Percentiles rank a stretch among this genome's conserved stretches.
These are phyloP conservation scores for Artemisia annua DNA, from an alignment of 129 eudicot species.

Conservation along the genomic window DNA sequence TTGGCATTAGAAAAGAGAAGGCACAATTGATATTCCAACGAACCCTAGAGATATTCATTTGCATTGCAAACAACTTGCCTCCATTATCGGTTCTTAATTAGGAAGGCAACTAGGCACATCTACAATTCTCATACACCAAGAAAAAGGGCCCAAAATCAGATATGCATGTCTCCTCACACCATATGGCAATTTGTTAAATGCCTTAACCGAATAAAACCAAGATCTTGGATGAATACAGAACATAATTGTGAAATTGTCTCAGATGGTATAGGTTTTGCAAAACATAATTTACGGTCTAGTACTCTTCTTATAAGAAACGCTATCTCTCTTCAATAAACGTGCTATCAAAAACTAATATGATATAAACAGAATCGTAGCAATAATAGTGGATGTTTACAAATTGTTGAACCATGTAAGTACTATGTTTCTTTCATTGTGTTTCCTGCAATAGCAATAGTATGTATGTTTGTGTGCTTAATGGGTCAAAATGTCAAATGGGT, in stretches of 20 bases:
- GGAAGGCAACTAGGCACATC: neutral
- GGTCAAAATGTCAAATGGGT: too few relatives aligned
- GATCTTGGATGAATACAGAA: neutral
- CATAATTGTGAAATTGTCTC: neutral
- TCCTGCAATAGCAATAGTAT: too few relatives aligned
- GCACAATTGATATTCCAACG: neutral
- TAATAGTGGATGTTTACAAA: neutral
- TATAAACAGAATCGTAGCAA: neutral
- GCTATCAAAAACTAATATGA: neutral
- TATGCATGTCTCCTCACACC: constrained; percentile 10
- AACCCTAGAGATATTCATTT: neutral
- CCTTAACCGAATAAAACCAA: neutral
- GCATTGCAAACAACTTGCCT: neutral
- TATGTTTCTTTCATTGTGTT: too few relatives aligned
- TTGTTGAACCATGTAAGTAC: neutral
- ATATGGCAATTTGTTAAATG: neutral
- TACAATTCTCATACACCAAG: neutral
- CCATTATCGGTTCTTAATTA: neutral
- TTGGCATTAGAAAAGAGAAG: neutral
- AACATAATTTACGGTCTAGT: neutral
- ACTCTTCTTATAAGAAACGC: constrained; percentile 1
- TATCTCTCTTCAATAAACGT: neutral
- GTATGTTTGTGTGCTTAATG: too few relatives aligned
- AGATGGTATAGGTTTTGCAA: neutral
- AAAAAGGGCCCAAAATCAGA: neutral